Conservation (phyloP, 202 grass and related monocot genomes). For the Digitaria exilis region DNA sequence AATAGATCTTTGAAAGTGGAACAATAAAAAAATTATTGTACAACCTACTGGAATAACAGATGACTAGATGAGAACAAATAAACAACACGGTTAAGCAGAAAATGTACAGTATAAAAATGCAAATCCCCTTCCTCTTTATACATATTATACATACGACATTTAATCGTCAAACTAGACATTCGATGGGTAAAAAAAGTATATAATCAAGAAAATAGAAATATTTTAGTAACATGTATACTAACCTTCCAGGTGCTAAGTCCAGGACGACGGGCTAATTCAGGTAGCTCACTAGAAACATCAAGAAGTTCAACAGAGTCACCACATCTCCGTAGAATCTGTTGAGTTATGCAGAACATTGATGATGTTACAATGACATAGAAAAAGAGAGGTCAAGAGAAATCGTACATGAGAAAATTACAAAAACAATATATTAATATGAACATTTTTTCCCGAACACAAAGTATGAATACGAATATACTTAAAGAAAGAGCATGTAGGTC, state of each 20-base stretch:
- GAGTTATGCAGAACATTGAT: conserved; percentile 23
- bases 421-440: conserved; percentile 4
- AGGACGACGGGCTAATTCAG: conserved; percentile 74
- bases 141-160: conserved; percentile 16
- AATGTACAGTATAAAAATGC: conserved; percentile 2
- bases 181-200: background rate
- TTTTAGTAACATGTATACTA: conserved; percentile 29
- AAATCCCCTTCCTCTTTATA: conserved; percentile 25
- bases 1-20: background rate
- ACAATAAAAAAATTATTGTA: background rate
- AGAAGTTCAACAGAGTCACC: conserved; percentile 82
- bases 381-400: background rate
- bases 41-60: background rate
- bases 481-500: background rate
- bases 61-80: background rate
- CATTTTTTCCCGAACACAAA: no score
- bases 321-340: conserved; percentile 84
- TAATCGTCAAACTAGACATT: conserved; percentile 8
- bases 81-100: conserved; percentile 27
- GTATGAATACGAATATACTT: background rate
- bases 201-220: conserved; percentile 26
- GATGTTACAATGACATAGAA: conserved; percentile 20
- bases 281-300: conserved; percentile 82
- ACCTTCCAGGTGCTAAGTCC: conserved; percentile 95
- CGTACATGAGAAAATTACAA: conserved; percentile 12